Evolutionary conservation across 1,284 basidiomycete genomes (phyloP).

Genomic region (Tetrapyrgos nigripes): DNA sequence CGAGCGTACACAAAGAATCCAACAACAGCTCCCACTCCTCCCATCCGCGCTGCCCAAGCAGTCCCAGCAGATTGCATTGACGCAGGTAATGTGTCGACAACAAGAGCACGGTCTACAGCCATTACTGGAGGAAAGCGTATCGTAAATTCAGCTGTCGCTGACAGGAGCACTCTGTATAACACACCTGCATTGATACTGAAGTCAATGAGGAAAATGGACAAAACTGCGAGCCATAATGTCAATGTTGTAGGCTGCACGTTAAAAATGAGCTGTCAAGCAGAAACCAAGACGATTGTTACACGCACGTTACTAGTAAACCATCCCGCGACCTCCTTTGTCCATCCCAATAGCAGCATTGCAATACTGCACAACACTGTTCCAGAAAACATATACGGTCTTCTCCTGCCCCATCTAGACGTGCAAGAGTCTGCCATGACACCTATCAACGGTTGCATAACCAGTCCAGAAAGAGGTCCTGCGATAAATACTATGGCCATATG

Average conservation of each 20-base stretch:
- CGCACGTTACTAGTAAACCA: conserved; percentile 55
- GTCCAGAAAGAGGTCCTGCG: conserved; percentile 91
- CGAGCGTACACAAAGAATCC: conserved; percentile 85
- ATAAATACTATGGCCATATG: conserved; percentile 92
- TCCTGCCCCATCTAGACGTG: conserved; percentile 84
- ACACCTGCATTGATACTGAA: conserved; percentile 90
- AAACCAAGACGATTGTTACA: conserved; percentile 14
- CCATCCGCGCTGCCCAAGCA: conserved; percentile 95
- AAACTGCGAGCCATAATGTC: conserved; percentile 81
- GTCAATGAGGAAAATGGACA: conserved; percentile 91
- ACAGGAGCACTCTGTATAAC: not conserved
- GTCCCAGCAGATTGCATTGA: conserved; percentile 85
- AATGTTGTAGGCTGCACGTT: conserved; percentile 61
- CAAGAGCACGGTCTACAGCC: conserved; percentile 83
- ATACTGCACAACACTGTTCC: conserved; percentile 72
- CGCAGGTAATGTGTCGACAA: conserved; percentile 76
- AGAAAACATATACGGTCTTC: conserved; percentile 85
- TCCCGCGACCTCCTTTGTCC: conserved; percentile 76
- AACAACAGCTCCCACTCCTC: conserved; percentile 80
- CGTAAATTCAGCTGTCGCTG: conserved; percentile 7
- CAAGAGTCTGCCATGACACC: conserved; percentile 89
- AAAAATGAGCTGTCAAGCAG: not conserved
- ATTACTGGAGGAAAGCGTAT: too few species aligned
- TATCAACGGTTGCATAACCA: conserved; percentile 92
- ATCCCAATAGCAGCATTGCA: conserved; percentile 87